Percentiles rank a stretch among this genome's conserved stretches.
Evolutionary conservation across 768 basidiomycete genomes (phyloP).

Genomic region (Pisolithus albus): DNA sequence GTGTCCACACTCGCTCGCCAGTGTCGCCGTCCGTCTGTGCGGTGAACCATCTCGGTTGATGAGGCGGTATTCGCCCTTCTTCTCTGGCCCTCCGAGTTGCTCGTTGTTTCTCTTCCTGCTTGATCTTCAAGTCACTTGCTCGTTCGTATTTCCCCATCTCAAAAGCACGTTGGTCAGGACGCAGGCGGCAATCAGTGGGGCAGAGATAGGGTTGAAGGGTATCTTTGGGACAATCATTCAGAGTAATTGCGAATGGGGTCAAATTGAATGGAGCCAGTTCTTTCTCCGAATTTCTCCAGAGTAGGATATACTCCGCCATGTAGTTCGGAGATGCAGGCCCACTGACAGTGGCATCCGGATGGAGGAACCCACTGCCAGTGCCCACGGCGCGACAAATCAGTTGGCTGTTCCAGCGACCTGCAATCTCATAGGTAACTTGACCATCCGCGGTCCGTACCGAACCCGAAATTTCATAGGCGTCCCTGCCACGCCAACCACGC

Average conservation of each 20-base stretch:
- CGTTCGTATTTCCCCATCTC: conserved; percentile 81
- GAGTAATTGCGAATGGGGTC: conserved; percentile 87
- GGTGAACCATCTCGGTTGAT: conserved; percentile 83
- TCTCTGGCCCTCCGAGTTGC: conserved; percentile 68
- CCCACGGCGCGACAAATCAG: conserved; percentile 78
- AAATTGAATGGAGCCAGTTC: conserved; percentile 84
- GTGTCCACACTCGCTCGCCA: conserved; percentile 83
- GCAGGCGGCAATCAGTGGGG: conserved; percentile 87
- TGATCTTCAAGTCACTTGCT: conserved; percentile 72
- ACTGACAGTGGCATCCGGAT: conserved; percentile 63
- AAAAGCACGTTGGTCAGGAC: conserved; percentile 93
- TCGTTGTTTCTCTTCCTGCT: conserved; percentile 78
- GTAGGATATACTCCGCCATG: conserved; percentile 68
- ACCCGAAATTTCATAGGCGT: conserved; percentile 90
- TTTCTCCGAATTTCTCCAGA: conserved; percentile 93
- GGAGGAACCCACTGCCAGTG: conserved; percentile 49
- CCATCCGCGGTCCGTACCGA: conserved; percentile 64
- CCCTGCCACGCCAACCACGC: conserved; percentile 86
- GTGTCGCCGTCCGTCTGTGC: conserved; percentile 83
- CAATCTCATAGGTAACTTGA: conserved; percentile 75
- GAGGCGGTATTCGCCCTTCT: conserved; percentile 60
- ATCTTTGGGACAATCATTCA: conserved; percentile 79
- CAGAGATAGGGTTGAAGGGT: conserved; percentile 66
- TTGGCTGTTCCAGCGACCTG: conserved; percentile 93
- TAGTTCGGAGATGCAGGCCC: conserved; percentile 37